Percentiles rank a stretch among this genome's conserved stretches.
Conservation (phyloP, 306 rosid genomes). For the Corylus americana region DNA sequence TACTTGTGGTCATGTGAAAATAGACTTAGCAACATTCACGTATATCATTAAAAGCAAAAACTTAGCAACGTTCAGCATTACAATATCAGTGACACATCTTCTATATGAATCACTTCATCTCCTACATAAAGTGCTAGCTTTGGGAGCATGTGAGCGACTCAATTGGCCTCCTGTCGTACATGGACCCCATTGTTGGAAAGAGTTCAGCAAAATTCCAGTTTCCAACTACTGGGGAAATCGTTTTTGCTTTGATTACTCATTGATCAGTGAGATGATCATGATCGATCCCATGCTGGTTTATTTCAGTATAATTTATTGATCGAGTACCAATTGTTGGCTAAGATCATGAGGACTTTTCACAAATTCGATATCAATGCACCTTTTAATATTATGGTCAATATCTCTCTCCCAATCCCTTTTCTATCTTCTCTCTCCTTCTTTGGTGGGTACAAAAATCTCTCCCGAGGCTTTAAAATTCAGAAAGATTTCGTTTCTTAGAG, state of each 20-base stretch:
- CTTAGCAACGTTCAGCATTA: too few relatives aligned
- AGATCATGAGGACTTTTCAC: neutral
- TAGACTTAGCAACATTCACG: neutral
- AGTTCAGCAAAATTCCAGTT: too few relatives aligned
- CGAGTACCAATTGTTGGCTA: neutral
- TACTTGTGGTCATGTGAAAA: too few relatives aligned
- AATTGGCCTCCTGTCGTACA: too few relatives aligned
- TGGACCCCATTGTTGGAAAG: too few relatives aligned
- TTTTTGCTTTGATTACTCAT: too few relatives aligned
- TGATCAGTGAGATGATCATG: neutral
- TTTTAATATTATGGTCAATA: neutral
- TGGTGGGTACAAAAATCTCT: neutral
- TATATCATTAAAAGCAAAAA: too few relatives aligned
- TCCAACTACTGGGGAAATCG: too few relatives aligned
- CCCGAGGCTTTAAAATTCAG: conserved; percentile 23
- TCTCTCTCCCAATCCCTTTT: neutral
- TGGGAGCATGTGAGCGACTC: too few relatives aligned
- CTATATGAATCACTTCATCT: too few relatives aligned
- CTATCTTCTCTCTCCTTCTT: neutral
- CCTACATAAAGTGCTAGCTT: too few relatives aligned
- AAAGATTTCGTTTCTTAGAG: conserved; percentile 15
- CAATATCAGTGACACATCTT: too few relatives aligned
- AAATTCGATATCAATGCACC: neutral
- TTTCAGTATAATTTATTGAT: neutral
- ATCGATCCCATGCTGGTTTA: neutral